Evolutionary conservation across 257 asterid species (phyloP).

Genomic region (Solanum sitiens): DNA sequence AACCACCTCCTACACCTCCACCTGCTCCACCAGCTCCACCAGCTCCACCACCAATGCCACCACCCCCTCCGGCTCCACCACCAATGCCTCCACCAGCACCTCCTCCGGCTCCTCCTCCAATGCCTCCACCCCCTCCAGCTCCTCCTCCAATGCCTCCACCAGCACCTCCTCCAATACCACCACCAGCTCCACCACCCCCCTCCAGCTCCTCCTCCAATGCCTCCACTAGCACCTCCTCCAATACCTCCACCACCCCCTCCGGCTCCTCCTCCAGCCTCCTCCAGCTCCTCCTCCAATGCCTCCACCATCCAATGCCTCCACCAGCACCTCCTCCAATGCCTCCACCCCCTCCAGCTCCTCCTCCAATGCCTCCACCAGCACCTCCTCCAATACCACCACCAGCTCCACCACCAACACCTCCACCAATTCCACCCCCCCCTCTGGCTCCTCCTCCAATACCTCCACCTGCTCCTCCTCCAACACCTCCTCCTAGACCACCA

Average conservation of each 20-base stretch:
- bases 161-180: neutral
- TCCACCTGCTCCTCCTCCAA: neutral
- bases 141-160: too few species aligned
- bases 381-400: neutral
- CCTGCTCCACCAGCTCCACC: neutral
- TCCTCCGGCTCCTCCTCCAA: too few species aligned
- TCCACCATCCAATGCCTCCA: neutral
- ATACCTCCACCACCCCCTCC: constrained; percentile 12
- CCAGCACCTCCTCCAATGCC: constrained; percentile 13
- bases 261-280: constrained; percentile 9
- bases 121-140: too few species aligned
- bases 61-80: neutral
- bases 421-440: constrained; percentile 9
- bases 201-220: neutral
- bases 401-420: neutral
- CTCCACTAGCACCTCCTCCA: constrained; percentile 8
- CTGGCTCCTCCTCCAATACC: neutral
- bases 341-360: constrained; percentile 8
- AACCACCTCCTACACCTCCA: constrained; percentile 4
- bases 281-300: constrained; percentile 1
- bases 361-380: neutral
- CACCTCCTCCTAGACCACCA: constrained; percentile 11
- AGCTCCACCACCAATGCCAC: neutral
- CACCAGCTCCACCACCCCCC: neutral
- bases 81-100: neutral